Conservation (phyloP, 331 rosid species). For the Spiraea crenata region DNA sequence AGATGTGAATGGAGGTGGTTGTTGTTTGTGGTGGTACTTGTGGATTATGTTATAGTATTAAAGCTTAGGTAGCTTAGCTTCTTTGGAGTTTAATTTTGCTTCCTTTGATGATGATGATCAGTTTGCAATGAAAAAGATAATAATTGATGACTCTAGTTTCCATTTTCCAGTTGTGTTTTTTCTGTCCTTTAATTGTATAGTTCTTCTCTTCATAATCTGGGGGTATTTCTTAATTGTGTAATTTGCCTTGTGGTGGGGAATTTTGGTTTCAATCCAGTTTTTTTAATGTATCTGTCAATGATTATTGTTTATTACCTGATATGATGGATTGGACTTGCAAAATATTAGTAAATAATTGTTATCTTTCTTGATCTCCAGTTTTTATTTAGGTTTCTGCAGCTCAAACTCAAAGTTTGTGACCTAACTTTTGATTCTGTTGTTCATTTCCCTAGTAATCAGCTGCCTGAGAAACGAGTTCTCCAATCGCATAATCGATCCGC, state of each 20-base stretch:
- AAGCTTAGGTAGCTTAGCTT: not conserved
- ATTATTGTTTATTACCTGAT: conserved; percentile 32
- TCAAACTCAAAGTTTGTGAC: not conserved
- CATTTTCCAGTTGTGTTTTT: conserved; percentile 5
- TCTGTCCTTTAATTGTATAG: conserved; percentile 6
- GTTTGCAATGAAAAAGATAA: conserved; percentile 10
- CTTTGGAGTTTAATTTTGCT: conserved; percentile 4
- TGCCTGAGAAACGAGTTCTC: not conserved
- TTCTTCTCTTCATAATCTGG: conserved; percentile 4
- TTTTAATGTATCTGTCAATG: conserved; percentile 17
- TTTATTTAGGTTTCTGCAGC: conserved; percentile 3
- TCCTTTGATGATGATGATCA: conserved; percentile 2
- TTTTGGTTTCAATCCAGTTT: conserved; percentile 24
- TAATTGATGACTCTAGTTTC: not conserved
- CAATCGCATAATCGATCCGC: not conserved
- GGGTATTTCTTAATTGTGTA: not conserved
- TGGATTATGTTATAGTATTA: conserved; percentile 6
- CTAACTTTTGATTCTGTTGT: not conserved
- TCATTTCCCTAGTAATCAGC: not conserved
- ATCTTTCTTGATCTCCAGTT: not conserved
- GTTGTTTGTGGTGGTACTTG: not conserved
- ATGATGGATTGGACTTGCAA: conserved; percentile 45
- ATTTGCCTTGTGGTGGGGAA: conserved; percentile 15
- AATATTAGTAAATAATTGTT: conserved; percentile 7
- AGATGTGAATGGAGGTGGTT: conserved; percentile 11